Base-by-base conservation (phyloP, 148 eudicot genomes). In the Cornus florida region DNA sequence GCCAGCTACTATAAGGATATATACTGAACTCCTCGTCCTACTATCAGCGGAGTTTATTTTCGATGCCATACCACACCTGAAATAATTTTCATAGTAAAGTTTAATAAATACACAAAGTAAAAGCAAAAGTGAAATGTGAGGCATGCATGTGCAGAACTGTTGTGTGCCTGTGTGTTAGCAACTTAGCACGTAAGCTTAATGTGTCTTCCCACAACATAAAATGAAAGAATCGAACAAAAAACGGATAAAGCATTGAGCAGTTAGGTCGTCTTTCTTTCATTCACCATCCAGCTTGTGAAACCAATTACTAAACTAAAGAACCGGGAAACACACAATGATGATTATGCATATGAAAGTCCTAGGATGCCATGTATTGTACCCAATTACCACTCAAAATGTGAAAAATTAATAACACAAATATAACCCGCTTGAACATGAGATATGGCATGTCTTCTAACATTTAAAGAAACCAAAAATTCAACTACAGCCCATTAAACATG, bases 1-100 rank as follows among this genome's bases (percentile, higher is more conserved):
- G 69, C 94, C 94, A 46, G 82, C 88, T 38, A 91, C 89, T 41
- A 91, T 85, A 38, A 89, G 85, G 33, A 91, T 89, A n/a, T 90
- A 85, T 43, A 91, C 50, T 9, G 91, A 88, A 79, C 84, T 84
- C 81, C 92, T 82, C 48, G 94, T 88, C 79, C 92, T 86, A 74
- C 75, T 80, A 23, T 90, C 91, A 17, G 83, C 90, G 2, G 86
- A 56, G 67, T 31, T 80, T 35, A 75, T 38, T 75, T 88, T 91
- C 60, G 82, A 82, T 24, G 89, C 94, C 94, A 91, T 91, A n/a
- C 38, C 71, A 72, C 81, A 71, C 81, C 88, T 87, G 87, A 78
- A 71, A 78, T 13, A 73, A 67, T 39, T 28, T 66, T 46, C 48
- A 76, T 7, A 28, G 28, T 28, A 35, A 39, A 33, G 5, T 31